A percentile compares a stretch with the other conserved stretches of the same genome.
These are phyloP conservation scores for Hanseniaspora jakobsenii DNA, from an alignment of 805 yeast species.

Conservation along the genomic window DNA sequence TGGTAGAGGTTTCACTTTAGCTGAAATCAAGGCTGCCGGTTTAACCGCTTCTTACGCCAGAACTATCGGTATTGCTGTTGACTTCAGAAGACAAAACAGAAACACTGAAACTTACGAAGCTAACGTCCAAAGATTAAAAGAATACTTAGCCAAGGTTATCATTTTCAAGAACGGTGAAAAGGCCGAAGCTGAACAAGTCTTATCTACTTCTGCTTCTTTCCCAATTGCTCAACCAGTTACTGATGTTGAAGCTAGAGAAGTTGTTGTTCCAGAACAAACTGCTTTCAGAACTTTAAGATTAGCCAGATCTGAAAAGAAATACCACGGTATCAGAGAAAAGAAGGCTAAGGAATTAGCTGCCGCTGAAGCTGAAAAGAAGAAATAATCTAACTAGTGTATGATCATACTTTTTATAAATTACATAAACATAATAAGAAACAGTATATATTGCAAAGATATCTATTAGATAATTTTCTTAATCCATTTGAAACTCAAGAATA, in stretches of 20 bases:
- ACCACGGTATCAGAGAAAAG: conserved; percentile 94
- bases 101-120: conserved; percentile 86
- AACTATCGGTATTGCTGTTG: conserved; percentile 97
- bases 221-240: conserved; percentile 73
- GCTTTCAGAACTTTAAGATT: conserved; percentile 93
- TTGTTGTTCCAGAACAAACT: conserved; percentile 56
- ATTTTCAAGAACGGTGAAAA: conserved; percentile 88
- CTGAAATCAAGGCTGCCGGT: conserved; percentile 97
- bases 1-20: conserved; percentile 97
- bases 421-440: neutral
- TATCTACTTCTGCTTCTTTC: conserved; percentile 67
- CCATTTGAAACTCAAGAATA: conserved; percentile 4
- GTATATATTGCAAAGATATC: conserved; percentile 4
- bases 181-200: conserved; percentile 68
- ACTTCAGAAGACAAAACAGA: conserved; percentile 99
- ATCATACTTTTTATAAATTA: conserved; percentile 1
- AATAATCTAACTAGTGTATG: conserved; percentile 39
- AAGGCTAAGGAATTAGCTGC: conserved; percentile 94
- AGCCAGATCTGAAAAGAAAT: conserved; percentile 89
- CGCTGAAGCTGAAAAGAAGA: conserved; percentile 99
- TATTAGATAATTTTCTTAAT: conserved; percentile 6
- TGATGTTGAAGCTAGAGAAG: conserved; percentile 80
- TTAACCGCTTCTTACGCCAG: conserved; percentile 89
- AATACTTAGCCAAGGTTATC: conserved; percentile 89
- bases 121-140: conserved; percentile 93